phyloP scores from a whole-genome alignment of 495 filamentous ascomycete genomes.

The Ramalina intermedia region DNA sequence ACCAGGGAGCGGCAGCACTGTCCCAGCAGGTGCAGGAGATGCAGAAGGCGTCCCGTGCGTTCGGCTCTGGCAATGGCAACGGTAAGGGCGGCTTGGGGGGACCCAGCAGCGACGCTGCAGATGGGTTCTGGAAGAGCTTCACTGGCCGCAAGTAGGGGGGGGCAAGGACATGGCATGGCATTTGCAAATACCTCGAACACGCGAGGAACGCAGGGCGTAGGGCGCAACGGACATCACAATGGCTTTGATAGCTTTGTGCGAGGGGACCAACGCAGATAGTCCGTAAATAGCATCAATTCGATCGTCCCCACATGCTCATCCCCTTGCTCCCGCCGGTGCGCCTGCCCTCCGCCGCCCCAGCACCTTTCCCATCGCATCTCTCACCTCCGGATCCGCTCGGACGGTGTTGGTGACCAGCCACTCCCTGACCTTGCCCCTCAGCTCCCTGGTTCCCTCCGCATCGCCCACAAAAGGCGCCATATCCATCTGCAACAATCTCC shows the following conservation, averaged over 20 bases:
- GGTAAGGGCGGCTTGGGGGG: slow-evolving; percentile 24
- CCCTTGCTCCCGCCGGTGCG: slow-evolving; percentile 25
- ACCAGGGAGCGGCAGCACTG: slow-evolving; percentile 64
- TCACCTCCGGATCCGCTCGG: slow-evolving; percentile 56
- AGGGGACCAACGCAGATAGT: too few species aligned
- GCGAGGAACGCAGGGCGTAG: too few species aligned
- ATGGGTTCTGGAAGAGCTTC: slow-evolving; percentile 73
- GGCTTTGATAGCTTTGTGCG: too few species aligned
- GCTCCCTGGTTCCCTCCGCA: slow-evolving; percentile 37
- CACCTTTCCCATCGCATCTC: slow-evolving; percentile 52
- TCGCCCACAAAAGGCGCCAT: slow-evolving; percentile 73
- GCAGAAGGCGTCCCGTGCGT: slow-evolving; percentile 55
- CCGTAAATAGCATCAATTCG: too few species aligned
- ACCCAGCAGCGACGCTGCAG: slow-evolving; percentile 47
- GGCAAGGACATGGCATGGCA: too few species aligned
- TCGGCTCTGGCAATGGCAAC: slow-evolving; percentile 44
- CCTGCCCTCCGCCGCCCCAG: slow-evolving; percentile 42
- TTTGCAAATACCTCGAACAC: too few species aligned
- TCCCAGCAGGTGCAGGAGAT: slow-evolving; percentile 64
- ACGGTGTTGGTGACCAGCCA: slow-evolving; percentile 67
- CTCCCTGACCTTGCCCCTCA: slow-evolving; percentile 56
- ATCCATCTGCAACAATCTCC: slow-evolving; percentile 57
- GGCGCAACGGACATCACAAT: too few species aligned
- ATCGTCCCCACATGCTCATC: not conserved
- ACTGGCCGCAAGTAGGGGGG: slow-evolving; percentile 41